Percentiles rank a stretch among this genome's conserved stretches.
Conservation (phyloP, 1,139 yeast species). For the Candida sojae region DNA sequence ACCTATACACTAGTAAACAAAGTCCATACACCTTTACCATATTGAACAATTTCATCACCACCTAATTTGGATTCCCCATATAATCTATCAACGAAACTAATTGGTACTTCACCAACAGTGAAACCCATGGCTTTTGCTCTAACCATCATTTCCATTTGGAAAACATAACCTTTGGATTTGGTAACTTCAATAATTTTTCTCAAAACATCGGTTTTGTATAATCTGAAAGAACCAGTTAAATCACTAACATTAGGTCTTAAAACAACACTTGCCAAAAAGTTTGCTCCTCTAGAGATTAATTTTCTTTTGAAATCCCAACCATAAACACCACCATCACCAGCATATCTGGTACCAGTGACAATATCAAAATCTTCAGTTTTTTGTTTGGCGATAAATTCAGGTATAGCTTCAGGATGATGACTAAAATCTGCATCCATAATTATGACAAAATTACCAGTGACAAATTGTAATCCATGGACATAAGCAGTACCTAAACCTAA, state of each 20-base stretch:
- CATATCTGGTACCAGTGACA: constrained; percentile 85
- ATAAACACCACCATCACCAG: constrained; percentile 80
- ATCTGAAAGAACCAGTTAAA: constrained; percentile 77
- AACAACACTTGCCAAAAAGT: constrained; percentile 71
- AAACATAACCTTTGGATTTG: constrained; percentile 78
- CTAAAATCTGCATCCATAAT: constrained; percentile 90
- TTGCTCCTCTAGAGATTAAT: constrained; percentile 79
- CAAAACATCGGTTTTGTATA: constrained; percentile 71
- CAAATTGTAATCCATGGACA: constrained; percentile 74
- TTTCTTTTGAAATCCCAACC: constrained; percentile 88
- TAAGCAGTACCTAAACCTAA: constrained; percentile 83
- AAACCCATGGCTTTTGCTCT: constrained; percentile 73
- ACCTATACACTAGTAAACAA: constrained; percentile 61
- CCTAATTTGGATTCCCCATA: constrained; percentile 83
- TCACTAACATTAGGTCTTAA: constrained; percentile 76
- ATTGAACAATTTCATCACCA: constrained; percentile 79
- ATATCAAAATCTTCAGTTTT: constrained; percentile 66
- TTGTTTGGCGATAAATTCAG: constrained; percentile 71
- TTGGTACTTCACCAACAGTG: constrained; percentile 79
- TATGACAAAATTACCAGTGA: constrained; percentile 73
- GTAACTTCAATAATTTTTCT: constrained; percentile 69
- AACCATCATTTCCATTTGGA: constrained; percentile 91
- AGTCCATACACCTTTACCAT: constrained; percentile 73
- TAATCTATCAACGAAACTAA: constrained; percentile 75
- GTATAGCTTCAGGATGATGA: constrained; percentile 81